These are phyloP conservation scores for Vickermania spadyakhi DNA, from an alignment of 208 protist species.

Conservation along the genomic window DNA sequence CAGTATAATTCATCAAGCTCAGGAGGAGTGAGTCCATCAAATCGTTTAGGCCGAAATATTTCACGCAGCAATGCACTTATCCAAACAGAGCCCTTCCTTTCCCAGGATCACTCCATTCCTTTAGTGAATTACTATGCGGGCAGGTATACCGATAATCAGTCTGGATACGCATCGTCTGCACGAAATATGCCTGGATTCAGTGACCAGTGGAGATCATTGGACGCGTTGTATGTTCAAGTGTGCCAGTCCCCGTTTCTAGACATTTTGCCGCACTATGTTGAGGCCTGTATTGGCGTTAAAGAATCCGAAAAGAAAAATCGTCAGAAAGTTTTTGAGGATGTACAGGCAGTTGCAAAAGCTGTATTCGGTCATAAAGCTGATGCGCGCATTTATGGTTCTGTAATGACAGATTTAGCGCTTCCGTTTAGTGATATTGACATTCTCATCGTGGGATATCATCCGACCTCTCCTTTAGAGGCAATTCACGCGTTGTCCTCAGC, in stretches of 20 bases:
- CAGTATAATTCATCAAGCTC: background rate
- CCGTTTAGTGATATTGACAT: conserved; percentile 76
- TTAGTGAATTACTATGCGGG: too few relatives aligned
- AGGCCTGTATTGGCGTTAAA: conserved; percentile 41
- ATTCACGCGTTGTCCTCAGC: conserved; percentile 50
- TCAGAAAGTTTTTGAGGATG: conserved; percentile 39
- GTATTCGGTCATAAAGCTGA: conserved; percentile 24
- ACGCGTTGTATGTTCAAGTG: background rate
- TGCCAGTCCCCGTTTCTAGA: conserved; percentile 17
- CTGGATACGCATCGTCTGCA: too few relatives aligned
- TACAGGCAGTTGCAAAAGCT: conserved; percentile 36
- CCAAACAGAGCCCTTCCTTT: background rate
- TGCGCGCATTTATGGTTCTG: conserved; percentile 65
- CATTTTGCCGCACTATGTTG: conserved; percentile 45
- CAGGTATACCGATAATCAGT: too few relatives aligned
- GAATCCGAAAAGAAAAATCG: conserved; percentile 30
- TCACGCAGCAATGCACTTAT: background rate
- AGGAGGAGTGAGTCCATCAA: background rate
- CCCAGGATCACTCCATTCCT: too few relatives aligned
- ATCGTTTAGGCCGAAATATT: background rate
- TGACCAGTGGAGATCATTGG: background rate
- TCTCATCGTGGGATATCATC: conserved; percentile 63
- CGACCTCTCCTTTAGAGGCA: conserved; percentile 51
- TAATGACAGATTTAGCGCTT: conserved; percentile 70
- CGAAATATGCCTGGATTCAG: too few relatives aligned